These are phyloP conservation scores for Prunus fruticosa DNA, from an alignment of 306 rosid genomes.

Conservation along the genomic window DNA sequence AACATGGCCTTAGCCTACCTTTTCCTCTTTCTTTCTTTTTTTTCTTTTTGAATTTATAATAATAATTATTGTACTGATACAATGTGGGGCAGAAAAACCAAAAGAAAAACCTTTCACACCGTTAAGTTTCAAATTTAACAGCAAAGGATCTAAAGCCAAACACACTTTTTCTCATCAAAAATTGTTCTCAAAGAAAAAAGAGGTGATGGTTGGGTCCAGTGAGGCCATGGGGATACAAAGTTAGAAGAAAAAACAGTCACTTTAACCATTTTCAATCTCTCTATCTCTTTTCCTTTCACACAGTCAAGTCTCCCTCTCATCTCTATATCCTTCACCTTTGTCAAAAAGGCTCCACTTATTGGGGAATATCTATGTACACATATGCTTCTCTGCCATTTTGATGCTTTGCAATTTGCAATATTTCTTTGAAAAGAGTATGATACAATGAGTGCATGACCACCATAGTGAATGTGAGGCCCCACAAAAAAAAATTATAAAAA, in stretches of 20 bases:
- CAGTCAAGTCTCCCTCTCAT: constrained; percentile 11
- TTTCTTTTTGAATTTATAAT: background rate
- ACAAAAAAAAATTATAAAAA: background rate
- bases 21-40: background rate
- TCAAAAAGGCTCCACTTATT: constrained; percentile 54
- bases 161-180: constrained; percentile 1
- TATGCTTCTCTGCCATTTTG: background rate
- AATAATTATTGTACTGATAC: background rate
- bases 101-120: constrained; percentile 29
- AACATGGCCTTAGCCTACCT: background rate
- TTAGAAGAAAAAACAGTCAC: constrained; percentile 17
- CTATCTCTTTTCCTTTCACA: background rate
- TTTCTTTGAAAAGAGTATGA: constrained; percentile 20
- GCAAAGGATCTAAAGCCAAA: constrained; percentile 10
- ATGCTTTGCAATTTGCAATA: constrained; percentile 20
- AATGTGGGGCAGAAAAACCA: constrained; percentile 11
- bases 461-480: constrained; percentile 7
- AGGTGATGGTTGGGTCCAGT: constrained; percentile 31
- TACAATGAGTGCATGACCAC: background rate
- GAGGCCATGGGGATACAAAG: constrained; percentile 32
- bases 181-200: constrained; percentile 10
- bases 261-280: constrained; percentile 44
- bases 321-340: constrained; percentile 38
- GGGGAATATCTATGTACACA: constrained; percentile 48
- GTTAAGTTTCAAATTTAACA: constrained; percentile 23